Evolutionary conservation across 331 rosid species (phyloP).

Genomic region (Telfairia occidentalis): DNA sequence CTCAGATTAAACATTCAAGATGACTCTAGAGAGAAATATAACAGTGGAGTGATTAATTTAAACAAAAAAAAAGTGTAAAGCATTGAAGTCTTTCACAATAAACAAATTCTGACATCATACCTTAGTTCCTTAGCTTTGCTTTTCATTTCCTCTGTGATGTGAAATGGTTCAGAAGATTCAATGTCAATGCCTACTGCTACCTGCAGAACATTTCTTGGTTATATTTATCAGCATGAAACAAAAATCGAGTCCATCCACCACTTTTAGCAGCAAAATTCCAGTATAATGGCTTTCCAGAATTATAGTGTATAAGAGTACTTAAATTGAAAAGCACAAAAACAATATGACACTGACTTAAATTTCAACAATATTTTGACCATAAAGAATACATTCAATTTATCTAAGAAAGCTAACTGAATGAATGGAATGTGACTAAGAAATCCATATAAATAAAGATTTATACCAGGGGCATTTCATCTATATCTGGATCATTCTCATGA

Average conservation of each 20-base stretch:
- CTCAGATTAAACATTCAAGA: not conserved
- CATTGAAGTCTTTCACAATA: not conserved
- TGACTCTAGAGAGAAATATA: conserved; percentile 1
- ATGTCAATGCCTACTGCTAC: conserved; percentile 40
- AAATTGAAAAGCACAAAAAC: not conserved
- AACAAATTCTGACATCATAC: conserved; percentile 18
- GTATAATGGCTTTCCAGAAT: not conserved
- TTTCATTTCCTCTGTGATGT: conserved; percentile 47
- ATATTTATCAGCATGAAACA: not conserved
- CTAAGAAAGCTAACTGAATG: not conserved
- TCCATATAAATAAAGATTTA: conserved; percentile 9
- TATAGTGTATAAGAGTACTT: not conserved
- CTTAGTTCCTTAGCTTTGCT: conserved; percentile 50
- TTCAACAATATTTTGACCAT: not conserved
- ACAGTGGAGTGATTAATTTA: not conserved
- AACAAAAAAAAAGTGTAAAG: not conserved
- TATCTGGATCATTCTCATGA: conserved; percentile 62
- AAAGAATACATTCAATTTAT: not conserved
- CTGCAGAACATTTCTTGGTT: conserved; percentile 21
- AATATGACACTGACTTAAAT: not conserved
- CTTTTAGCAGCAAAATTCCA: not conserved
- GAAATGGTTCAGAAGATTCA: conserved; percentile 40
- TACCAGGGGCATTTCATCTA: conserved; percentile 74
- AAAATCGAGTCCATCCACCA: not conserved
- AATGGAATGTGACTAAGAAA: conserved; percentile 3